Conservation (phyloP, 2,329 filamentous ascomycete species). For the Fusarium duplospermum region DNA sequence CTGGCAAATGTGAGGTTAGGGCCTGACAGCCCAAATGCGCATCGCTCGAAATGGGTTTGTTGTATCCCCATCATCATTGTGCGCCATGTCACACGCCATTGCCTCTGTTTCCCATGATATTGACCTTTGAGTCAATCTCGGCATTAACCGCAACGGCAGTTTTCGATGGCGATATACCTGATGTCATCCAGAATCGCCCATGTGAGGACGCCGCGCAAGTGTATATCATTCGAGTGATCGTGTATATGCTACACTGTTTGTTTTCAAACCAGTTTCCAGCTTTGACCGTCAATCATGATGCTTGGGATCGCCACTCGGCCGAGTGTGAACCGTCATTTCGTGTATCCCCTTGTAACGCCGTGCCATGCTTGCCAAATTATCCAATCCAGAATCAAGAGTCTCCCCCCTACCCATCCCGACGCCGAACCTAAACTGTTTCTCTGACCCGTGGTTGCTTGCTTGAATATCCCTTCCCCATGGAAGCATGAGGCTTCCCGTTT, state of each 20-base stretch:
- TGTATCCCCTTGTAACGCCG: conserved; percentile 39
- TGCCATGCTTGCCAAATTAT: conserved; percentile 36
- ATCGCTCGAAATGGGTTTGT: not conserved
- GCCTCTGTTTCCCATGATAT: not conserved
- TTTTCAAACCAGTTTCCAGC: not conserved
- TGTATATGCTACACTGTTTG: conserved; percentile 1
- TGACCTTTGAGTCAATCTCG: conserved; percentile 1
- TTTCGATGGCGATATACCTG: not conserved
- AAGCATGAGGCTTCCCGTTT: not conserved
- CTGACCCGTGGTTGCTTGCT: not conserved
- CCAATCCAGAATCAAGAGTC: conserved; percentile 19
- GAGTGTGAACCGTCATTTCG: conserved; percentile 2
- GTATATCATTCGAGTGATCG: conserved; percentile 19
- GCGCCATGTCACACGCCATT: not conserved
- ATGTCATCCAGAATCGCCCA: not conserved
- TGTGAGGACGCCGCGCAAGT: not conserved
- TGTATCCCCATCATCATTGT: not conserved
- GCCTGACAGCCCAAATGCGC: not conserved
- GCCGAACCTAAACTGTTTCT: conserved; percentile 27
- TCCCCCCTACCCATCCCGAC: conserved; percentile 22
- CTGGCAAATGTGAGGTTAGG: not conserved
- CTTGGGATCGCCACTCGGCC: conserved; percentile 6
- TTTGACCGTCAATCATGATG: conserved; percentile 16
- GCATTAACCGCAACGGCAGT: not conserved
- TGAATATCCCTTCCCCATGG: conserved; percentile 1